Evolutionary conservation across 352 stramenopile genomes (phyloP), one percentile per base, ranked within the genome.

Genomic region (Aphanomyces astaci): DNA sequence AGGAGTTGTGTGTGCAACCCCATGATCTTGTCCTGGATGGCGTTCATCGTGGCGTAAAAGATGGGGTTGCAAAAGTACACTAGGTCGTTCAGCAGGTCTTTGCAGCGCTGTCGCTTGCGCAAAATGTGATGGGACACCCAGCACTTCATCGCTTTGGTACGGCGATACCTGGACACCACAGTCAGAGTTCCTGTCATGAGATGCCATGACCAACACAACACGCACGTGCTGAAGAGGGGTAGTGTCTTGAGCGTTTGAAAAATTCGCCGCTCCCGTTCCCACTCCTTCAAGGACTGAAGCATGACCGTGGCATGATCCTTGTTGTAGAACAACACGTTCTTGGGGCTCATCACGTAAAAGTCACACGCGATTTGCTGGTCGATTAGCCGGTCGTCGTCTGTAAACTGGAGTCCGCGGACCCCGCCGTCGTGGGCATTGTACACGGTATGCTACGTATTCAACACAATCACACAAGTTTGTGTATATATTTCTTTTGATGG

Each of bases 291-390:
- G 0, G 78, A 72, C 0, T 85, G 66, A 45, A 88, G 89, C 0
- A 72, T 71, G 0, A 78, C 76, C 17, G 81, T 84, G 3, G 54
- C 63, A 67, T 88, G 77, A 9, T 74, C 66, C 30, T 88, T 84
- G 24, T 73, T 60, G 54, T 90, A 78, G 33, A 87, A 90, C 13
- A 82, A 86, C 62, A 88, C 84, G 0, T 79, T 82, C 2, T 70
- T 54, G 9, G 64, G 51, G 57, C 80, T 89, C 40, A 89, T 75
- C 0, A 82, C 89, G 75, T 92, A 92, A 68, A 82, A 92, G 55
- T 90, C 84, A 56, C 63, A 88, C 24, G 72, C 70, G 3, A 72
- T 49, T 13, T 67, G 49, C 43, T 40, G 31, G 32, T 17, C 75
- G 75, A 11, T 75, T 54, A 27, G 74, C 43, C 27, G 67, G 53